These are phyloP conservation scores for Nakaseomyces uthaithaninus DNA, from an alignment of 1,139 yeast genomes.

Conservation along the genomic window DNA sequence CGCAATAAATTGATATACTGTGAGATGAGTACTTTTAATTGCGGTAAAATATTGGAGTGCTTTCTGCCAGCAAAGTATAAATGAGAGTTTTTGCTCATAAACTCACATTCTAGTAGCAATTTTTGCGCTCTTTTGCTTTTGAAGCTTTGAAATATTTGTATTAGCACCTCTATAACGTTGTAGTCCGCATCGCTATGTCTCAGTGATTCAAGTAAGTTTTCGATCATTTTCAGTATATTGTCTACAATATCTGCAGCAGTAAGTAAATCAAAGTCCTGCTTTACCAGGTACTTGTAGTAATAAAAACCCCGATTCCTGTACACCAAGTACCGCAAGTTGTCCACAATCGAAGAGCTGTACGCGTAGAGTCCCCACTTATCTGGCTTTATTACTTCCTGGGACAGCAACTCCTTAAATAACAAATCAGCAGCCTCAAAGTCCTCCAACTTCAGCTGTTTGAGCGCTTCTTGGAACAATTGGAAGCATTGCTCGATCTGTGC, in stretches of 20 bases:
- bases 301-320: conserved; percentile 76
- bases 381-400: conserved; percentile 55
- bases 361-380: conserved; percentile 40
- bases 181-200: conserved; percentile 61
- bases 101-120: conserved; percentile 55
- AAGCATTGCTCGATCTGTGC: conserved; percentile 79
- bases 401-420: conserved; percentile 55
- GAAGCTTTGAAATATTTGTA: conserved; percentile 44
- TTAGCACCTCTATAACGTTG: conserved; percentile 40
- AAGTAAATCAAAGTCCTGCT: conserved; percentile 14
- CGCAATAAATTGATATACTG: conserved; percentile 17
- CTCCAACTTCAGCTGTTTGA: conserved; percentile 48
- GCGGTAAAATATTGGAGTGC: conserved; percentile 28
- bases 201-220: conserved; percentile 48
- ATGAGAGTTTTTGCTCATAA: conserved; percentile 42
- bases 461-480: conserved; percentile 63
- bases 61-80: conserved; percentile 39
- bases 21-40: conserved; percentile 15
- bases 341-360: conserved; percentile 58
- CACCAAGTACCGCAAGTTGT: conserved; percentile 65
- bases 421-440: conserved; percentile 44
- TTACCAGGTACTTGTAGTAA: conserved; percentile 44
- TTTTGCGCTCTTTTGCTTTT: conserved; percentile 48
- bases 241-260: conserved; percentile 28
- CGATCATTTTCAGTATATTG: conserved; percentile 37